Conservation (phyloP, 352 stramenopile species). For the Globisporangium cylindrosporum region DNA sequence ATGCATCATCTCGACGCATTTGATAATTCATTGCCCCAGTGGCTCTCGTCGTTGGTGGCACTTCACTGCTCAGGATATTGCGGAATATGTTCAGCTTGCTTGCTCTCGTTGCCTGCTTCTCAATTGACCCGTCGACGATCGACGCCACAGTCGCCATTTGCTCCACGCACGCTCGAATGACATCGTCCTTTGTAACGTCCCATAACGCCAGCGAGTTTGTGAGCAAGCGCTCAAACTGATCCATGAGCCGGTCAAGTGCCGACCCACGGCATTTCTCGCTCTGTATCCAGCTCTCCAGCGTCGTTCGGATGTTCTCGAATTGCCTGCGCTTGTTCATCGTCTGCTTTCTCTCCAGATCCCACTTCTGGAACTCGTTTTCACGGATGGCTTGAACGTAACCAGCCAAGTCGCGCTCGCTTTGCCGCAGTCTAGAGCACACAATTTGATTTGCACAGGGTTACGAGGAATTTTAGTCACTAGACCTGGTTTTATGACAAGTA, state of each 20-base stretch:
- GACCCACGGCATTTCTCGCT: not conserved
- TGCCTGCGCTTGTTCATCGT: not conserved
- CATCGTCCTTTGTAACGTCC: not conserved
- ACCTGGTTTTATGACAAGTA: no score
- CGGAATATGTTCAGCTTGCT: not conserved
- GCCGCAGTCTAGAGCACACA: not conserved
- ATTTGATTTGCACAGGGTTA: no score
- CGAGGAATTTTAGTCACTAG: no score
- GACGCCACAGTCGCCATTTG: not conserved
- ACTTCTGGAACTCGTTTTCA: not conserved
- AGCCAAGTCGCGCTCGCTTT: not conserved
- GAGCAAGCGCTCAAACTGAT: constrained; percentile 5
- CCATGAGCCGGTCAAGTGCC: not conserved
- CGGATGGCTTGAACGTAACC: not conserved
- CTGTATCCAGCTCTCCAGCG: not conserved
- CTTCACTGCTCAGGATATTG: constrained; percentile 2
- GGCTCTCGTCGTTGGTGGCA: not conserved
- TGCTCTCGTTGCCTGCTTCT: not conserved
- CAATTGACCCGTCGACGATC: not conserved
- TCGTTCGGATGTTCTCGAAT: not conserved
- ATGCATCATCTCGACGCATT: not conserved
- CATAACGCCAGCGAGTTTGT: not conserved
- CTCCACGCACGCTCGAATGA: not conserved
- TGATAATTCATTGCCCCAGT: not conserved
- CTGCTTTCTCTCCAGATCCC: constrained; percentile 1